A percentile compares a stretch with the other conserved stretches of the same genome.
These are phyloP conservation scores for Exophiala aquamarina DNA, from an alignment of 2,329 filamentous ascomycete genomes.

Conservation along the genomic window DNA sequence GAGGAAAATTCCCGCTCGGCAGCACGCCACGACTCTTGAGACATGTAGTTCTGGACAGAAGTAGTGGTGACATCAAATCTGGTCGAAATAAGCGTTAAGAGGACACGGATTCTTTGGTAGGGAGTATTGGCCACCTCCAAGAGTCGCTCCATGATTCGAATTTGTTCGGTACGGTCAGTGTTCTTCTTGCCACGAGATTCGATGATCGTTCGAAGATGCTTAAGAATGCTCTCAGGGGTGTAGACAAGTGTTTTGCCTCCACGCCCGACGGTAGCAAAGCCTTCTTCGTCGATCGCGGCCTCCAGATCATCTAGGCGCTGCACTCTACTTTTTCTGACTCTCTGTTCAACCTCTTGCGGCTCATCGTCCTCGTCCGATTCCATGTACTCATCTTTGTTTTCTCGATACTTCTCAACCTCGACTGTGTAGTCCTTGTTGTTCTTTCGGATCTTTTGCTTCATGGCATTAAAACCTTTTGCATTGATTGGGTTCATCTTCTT, in stretches of 20 bases:
- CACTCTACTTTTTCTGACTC: slow-evolving; percentile 44
- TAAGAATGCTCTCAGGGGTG: slow-evolving; percentile 96
- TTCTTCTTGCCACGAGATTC: slow-evolving; percentile 99
- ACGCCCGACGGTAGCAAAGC: slow-evolving; percentile 84
- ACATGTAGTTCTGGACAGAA: slow-evolving; percentile 73
- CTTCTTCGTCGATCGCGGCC: slow-evolving; percentile 68
- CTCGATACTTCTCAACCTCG: slow-evolving; percentile 84
- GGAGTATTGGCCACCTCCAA: slow-evolving; percentile 83
- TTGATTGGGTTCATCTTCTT: slow-evolving; percentile 99
- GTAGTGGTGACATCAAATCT: slow-evolving; percentile 89
- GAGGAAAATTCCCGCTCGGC: slow-evolving; percentile 82
- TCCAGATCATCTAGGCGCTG: slow-evolving; percentile 52
- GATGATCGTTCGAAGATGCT: slow-evolving; percentile 88
- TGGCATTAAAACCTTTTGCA: slow-evolving; percentile 88
- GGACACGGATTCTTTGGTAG: slow-evolving; percentile 91
- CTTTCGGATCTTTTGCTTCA: slow-evolving; percentile 98
- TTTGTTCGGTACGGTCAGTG: slow-evolving; percentile 91
- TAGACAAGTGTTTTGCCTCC: slow-evolving; percentile 87
- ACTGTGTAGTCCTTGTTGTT: slow-evolving; percentile 92
- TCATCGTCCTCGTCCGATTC: slow-evolving; percentile 77
- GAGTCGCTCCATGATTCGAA: slow-evolving; percentile 95
- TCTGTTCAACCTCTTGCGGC: slow-evolving; percentile 47
- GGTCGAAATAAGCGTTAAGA: slow-evolving; percentile 87
- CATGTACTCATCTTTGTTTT: slow-evolving; percentile 85
- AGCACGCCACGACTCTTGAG: slow-evolving; percentile 93